Evolutionary conservation across 441 rosid genomes (phyloP).

Genomic region (Biscutella auriculata): DNA sequence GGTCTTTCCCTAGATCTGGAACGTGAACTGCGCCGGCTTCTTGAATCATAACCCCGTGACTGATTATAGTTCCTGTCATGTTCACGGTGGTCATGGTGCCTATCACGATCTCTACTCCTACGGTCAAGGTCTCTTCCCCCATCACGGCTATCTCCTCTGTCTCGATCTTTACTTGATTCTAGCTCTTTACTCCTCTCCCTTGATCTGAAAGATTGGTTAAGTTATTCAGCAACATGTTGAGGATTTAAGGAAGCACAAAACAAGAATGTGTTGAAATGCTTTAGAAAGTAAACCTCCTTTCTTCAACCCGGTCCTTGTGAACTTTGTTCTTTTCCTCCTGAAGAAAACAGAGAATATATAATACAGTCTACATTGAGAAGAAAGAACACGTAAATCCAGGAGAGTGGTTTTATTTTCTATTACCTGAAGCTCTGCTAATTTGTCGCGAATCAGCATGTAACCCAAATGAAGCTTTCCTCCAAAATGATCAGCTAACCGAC

Average conservation of each 20-base stretch:
- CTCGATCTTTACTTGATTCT: slow-evolving; percentile 63
- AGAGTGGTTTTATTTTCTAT: neutral
- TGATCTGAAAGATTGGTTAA: slow-evolving; percentile 32
- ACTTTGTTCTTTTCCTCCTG: slow-evolving; percentile 87
- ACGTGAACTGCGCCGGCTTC: slow-evolving; percentile 72
- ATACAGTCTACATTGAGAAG: slow-evolving; percentile 11
- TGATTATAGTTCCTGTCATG: slow-evolving; percentile 50
- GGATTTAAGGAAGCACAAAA: neutral
- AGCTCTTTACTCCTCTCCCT: slow-evolving; percentile 59
- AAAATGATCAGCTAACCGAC: slow-evolving; percentile 97
- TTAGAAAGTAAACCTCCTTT: slow-evolving; percentile 16
- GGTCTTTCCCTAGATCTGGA: slow-evolving; percentile 74
- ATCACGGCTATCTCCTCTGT: slow-evolving; percentile 62
- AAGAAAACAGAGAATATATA: slow-evolving; percentile 20
- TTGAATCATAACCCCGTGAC: slow-evolving; percentile 66
- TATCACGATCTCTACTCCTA: slow-evolving; percentile 68
- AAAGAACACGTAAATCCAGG: neutral
- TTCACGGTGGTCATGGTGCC: slow-evolving; percentile 56
- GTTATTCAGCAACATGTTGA: neutral
- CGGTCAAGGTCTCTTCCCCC: slow-evolving; percentile 67
- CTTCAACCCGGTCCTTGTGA: slow-evolving; percentile 52
- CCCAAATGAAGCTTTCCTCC: slow-evolving; percentile 99
- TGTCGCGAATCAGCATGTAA: slow-evolving; percentile 93
- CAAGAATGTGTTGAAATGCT: neutral
- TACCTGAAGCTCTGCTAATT: slow-evolving; percentile 87